Evolutionary conservation across 176 grass and related monocot species (phyloP), one percentile per base, ranked within the genome.

Genomic region (Lolium rigidum): DNA sequence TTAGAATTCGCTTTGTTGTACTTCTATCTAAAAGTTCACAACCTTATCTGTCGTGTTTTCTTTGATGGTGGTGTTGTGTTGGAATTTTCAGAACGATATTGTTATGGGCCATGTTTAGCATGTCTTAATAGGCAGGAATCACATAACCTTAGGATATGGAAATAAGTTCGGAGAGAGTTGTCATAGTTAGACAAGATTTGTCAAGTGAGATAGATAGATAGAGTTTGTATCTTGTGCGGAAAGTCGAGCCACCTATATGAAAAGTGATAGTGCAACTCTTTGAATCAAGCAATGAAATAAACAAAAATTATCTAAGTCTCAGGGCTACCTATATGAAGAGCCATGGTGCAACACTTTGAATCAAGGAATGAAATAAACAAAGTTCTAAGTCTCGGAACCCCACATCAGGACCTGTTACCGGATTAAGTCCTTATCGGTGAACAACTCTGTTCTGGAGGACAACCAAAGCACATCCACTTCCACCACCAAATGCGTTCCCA

Each of bases 261-360:
- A 75, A 48, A 75, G 48, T 48, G 22, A 74, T 26, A 16, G 72
- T 75, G 72, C 72, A 75, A 52, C 72, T 75, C 72, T 52, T 75
- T 31, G 48, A 52, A 74, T 74, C 71, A 74, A 75, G 72, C 72
- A 75, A 75, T 75, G 72, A 26, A 75, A 52, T 75, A 52, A 74
- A 52, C 48, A 16, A 4, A 75, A 75, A 11, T 74, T 74, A 3
- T 74, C 44, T 25, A 26, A 7, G 46, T 25, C 71, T 74, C 22
- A 15, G 71, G 51, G 71, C 4, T 43, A 35, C 31, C 31, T 35
- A 35, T 35, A 35, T 35, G 31, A 35, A 35, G 31, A 35, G 31
- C 31, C 31, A 35, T 35, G 31, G 31, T 35, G 31, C 31, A 35
- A 35, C 31, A 35, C 31, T 35, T 35, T 35, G 31, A 35, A 35